A percentile compares a stretch with the other conserved stretches of the same genome.
phyloP scores from a whole-genome alignment of 2,329 filamentous ascomycete genomes.

The Aspergillus sp. region DNA sequence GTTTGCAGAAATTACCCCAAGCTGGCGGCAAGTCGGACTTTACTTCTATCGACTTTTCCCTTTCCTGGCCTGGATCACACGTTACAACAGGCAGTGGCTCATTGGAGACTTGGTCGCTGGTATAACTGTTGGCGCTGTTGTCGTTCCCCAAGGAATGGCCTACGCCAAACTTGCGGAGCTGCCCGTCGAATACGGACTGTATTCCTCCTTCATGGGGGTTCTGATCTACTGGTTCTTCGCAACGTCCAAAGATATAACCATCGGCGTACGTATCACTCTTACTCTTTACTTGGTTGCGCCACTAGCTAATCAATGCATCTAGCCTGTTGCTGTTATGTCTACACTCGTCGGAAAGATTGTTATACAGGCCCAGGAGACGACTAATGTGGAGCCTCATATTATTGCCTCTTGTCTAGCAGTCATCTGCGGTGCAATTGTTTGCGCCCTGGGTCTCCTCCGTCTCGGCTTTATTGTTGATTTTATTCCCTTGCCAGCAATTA shows the following conservation, averaged over 20 bases:
- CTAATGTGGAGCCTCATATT: constrained; percentile 58
- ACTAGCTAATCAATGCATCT: constrained; percentile 1
- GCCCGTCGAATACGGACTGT: constrained; percentile 79
- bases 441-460: constrained; percentile 74
- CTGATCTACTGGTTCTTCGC: constrained; percentile 97
- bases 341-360: constrained; percentile 85
- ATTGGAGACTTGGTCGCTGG: constrained; percentile 86
- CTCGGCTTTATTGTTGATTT: constrained; percentile 90
- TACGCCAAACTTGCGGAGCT: constrained; percentile 83
- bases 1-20: constrained; percentile 65
- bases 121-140: constrained; percentile 72
- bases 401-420: constrained; percentile 78
- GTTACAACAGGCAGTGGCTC: constrained; percentile 90
- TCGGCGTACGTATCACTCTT: constrained; percentile 65
- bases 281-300: not conserved
- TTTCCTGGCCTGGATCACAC: constrained; percentile 81
- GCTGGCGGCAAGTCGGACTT: constrained; percentile 49
- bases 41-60: constrained; percentile 79
- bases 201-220: constrained; percentile 95
- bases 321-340: constrained; percentile 95
- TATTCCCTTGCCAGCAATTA: constrained; percentile 85
- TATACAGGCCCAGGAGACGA: constrained; percentile 55
- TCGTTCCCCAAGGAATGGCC: constrained; percentile 96
- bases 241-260: constrained; percentile 97
- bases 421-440: constrained; percentile 73